Percentiles rank a stretch among this genome's conserved stretches.
Evolutionary conservation across 208 protist species (phyloP).

Genomic region (Trypanosoma scelopori): DNA sequence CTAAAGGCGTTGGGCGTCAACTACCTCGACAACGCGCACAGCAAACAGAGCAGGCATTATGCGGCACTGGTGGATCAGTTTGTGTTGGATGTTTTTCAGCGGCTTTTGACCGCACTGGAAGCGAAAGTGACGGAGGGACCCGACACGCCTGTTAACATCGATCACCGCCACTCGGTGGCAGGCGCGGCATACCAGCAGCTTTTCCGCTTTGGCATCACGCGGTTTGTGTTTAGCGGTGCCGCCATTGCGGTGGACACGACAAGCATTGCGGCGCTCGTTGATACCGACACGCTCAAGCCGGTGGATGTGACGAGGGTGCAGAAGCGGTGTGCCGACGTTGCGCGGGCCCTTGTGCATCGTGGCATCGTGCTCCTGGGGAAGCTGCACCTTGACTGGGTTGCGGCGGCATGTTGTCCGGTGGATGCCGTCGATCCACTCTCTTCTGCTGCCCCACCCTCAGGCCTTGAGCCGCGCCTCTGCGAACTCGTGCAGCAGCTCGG

Average conservation of each 20-base stretch:
- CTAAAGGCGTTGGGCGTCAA: conserved; percentile 65
- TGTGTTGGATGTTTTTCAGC: conserved; percentile 32
- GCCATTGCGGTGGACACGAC: conserved; percentile 7
- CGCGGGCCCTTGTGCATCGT: conserved; percentile 20
- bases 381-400: conserved; percentile 35
- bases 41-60: conserved; percentile 38
- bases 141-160: background rate
- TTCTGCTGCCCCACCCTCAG: conserved; percentile 20
- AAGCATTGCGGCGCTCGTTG: conserved; percentile 5
- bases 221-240: conserved; percentile 26
- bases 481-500: conserved; percentile 44
- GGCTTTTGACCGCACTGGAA: conserved; percentile 10
- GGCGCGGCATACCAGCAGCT: conserved; percentile 6
- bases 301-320: conserved; percentile 27
- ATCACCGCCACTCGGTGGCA: background rate
- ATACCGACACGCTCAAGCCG: conserved; percentile 5
- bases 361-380: conserved; percentile 61
- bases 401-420: conserved; percentile 20
- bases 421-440: conserved; percentile 30
- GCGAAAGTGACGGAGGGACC: conserved; percentile 13
- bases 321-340: conserved; percentile 20
- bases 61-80: conserved; percentile 39
- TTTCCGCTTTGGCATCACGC: conserved; percentile 28
- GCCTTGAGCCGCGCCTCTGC: conserved; percentile 27
- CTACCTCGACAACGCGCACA: conserved; percentile 58